Evolutionary conservation across 495 filamentous ascomycete genomes (phyloP), one percentile per base, ranked within the genome.

Genomic region (Pyrenula aspistea): DNA sequence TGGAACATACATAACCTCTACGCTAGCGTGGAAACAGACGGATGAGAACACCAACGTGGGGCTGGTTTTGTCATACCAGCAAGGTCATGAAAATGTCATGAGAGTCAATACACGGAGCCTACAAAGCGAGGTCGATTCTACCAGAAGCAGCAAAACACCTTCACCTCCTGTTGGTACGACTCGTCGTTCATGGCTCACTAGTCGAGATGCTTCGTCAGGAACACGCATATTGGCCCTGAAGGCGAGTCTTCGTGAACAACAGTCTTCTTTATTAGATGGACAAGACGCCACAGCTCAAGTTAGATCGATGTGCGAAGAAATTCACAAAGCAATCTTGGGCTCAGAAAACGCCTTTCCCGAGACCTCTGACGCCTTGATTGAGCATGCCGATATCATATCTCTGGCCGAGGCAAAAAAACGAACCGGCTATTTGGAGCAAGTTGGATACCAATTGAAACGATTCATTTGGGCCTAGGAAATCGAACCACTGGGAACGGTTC

Each of bases 1-100:
- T 58, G 93, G 92, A 24, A 85, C 86, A 1, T 97, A 96, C 63
- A 88, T 98, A 63, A 95, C 89, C 1, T 91, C 84, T 0, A 91
- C 88, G 1, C 73, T 96, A 22, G 86, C 91, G 2, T 67, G 82
- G 0, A 70, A 80, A 0, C 87, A 94, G 59, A 75, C 77, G 22
- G 85, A 97, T 60, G 86, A 89, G 64, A 70, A 74, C 49, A 82
- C 76, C 63, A 96, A 96, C 57, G 82, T 95, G 10, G 93, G 93
- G 1, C 72, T 96, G 31, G 77, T 94, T 0, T 67, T 98, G 10
- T 77, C 81, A 51, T 96, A 93, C 68, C 73, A 79, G 42, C 82
- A 84, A 10, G 82, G 83, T 10, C 76, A 78, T 15, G 70, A 67
- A 49, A 83, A 89, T 57, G 67, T 91, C 22, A 77, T 83, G 22